Evolutionary conservation across 2,329 filamentous ascomycete species (phyloP), one percentile per base, ranked within the genome.

Genomic region (Talaromyces sp.): DNA sequence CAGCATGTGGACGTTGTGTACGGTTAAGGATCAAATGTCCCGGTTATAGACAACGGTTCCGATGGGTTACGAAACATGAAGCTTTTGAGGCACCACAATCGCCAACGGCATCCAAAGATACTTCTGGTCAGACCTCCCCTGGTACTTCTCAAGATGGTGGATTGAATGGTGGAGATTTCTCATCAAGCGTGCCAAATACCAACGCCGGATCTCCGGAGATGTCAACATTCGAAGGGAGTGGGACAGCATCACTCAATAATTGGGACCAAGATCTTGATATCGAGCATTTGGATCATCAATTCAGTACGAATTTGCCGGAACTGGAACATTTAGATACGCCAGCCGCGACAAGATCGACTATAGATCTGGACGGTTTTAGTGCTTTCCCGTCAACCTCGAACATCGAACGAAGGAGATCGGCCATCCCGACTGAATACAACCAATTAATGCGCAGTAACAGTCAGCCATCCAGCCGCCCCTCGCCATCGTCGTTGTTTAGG

Each of bases 1-100:
- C 77, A 36, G 69, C 75, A 27, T 79, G 77, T 67, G 71, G 66
- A 68, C 76, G 77, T 56, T 79, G 77, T 59, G 74, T 69, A n/a
- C 76, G 77, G 27, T 61, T 78, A 29, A 76, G 77, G 0, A 74
- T 78, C 25, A 73, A 70, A 29, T 78, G 77, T 34, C 76, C 77
- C 19, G 77, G 77, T 2, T 78, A 78, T 68, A 69, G 74, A 1
- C 75, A 78, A 63, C 75, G 75, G 5, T 68, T 78, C 22, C 73
- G 75, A 56, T 78, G 76, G 76, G 72, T 78, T 15, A 77, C 75
- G 15, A 76, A 78, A 59, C 70, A 75, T 63, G 73, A 72, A 69
- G 69, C 67, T 63, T 69, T 43, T 56, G 62, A 70, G 5, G 60
- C 65, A 22, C 38, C 64, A 54, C 19, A 36, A 47, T 34, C 61